Conservation (phyloP, 495 filamentous ascomycete genomes). For the Oleoguttula mirabilis region DNA sequence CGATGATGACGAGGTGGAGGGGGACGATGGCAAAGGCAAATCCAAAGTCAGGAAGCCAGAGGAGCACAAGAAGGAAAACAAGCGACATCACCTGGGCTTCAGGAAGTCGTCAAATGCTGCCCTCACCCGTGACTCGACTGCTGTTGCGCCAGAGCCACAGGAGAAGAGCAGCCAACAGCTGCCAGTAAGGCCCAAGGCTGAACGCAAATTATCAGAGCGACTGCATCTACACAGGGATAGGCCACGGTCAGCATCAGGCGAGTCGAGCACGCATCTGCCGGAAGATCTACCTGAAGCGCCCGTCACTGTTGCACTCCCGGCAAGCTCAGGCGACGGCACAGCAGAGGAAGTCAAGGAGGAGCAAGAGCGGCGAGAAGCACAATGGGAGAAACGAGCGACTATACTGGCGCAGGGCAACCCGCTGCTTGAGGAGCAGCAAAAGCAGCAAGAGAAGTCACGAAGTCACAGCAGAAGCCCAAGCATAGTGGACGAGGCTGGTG, state of each 20-base stretch:
- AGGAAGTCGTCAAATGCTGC: constrained; percentile 29
- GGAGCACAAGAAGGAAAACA: constrained; percentile 32
- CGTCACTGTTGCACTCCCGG: constrained; percentile 17
- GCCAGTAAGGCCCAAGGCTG: constrained; percentile 26
- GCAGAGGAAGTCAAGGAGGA: constrained; percentile 41
- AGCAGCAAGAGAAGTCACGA: neutral
- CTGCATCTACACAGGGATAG: constrained; percentile 51
- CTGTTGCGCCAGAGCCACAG: constrained; percentile 11
- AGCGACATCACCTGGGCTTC: constrained; percentile 27
- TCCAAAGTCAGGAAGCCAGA: constrained; percentile 10
- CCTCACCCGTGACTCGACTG: constrained; percentile 15
- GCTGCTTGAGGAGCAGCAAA: constrained; percentile 7
- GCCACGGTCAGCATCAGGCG: constrained; percentile 41
- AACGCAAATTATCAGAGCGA: constrained; percentile 48
- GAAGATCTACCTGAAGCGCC: constrained; percentile 55
- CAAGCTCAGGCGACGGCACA: neutral
- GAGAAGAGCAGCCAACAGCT: constrained; percentile 24
- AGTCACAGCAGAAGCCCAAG: constrained; percentile 9
- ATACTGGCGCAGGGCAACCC: constrained; percentile 59
- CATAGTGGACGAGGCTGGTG: constrained; percentile 22
- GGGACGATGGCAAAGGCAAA: too few species aligned
- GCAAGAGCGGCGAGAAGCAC: constrained; percentile 38
- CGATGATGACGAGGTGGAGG: constrained; percentile 19
- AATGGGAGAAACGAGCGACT: constrained; percentile 85
- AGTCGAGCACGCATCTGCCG: constrained; percentile 61